phyloP scores from a whole-genome alignment of 2,329 filamentous ascomycete genomes.

The Aspergillus fischeri region DNA sequence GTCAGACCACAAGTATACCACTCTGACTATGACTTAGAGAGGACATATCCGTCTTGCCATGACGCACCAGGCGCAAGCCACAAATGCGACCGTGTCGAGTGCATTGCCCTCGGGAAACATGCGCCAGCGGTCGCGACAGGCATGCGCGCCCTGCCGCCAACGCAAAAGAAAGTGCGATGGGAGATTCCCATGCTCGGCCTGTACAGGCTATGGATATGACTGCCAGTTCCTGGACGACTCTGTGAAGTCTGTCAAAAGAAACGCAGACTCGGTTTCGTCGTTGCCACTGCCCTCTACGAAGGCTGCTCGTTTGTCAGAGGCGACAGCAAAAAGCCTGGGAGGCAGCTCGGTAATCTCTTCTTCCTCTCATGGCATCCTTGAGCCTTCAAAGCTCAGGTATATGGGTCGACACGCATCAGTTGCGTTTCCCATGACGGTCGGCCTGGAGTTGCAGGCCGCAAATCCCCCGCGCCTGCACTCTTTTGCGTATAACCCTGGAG shows the following conservation, averaged over 20 bases:
- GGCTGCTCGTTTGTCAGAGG: background rate
- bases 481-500: conserved; percentile 34
- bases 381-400: conserved; percentile 28
- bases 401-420: conserved; percentile 29
- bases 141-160: conserved; percentile 26
- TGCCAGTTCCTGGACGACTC: conserved; percentile 19
- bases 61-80: background rate
- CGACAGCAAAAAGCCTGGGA: background rate
- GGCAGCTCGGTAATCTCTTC: conserved; percentile 1
- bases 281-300: background rate
- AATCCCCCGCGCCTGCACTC: conserved; percentile 35
- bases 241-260: background rate
- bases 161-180: conserved; percentile 30
- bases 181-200: conserved; percentile 22
- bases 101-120: conserved; percentile 8
- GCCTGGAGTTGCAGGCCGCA: conserved; percentile 26
- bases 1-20: background rate
- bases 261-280: background rate
- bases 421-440: conserved; percentile 31
- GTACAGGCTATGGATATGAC: conserved; percentile 25
- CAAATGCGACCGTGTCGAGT: background rate
- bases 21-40: background rate
- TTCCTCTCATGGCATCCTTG: conserved; percentile 20
- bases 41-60: background rate
- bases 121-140: conserved; percentile 21